These are phyloP conservation scores for Dunaliella primolecta DNA, from an alignment of 139 green algal genomes.

Conservation along the genomic window DNA sequence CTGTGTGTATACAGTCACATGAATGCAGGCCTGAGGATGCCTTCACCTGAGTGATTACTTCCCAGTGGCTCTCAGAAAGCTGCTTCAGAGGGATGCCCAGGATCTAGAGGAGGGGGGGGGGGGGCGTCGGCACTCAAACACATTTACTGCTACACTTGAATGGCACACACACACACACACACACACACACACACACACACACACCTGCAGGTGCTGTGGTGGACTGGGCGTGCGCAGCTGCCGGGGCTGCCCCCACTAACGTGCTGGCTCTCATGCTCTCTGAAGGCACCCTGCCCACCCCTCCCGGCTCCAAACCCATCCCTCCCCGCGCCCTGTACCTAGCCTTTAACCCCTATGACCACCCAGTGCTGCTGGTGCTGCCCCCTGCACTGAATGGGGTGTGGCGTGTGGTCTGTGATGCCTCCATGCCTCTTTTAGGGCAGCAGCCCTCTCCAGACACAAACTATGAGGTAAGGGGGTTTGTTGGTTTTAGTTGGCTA, in stretches of 20 bases:
- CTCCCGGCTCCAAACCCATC: neutral
- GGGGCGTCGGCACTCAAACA: too few relatives aligned
- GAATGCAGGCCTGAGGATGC: too few relatives aligned
- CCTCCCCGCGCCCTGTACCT: neutral
- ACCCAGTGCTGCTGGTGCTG: neutral
- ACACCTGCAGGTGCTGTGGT: conserved; percentile 1
- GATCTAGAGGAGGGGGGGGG: too few relatives aligned
- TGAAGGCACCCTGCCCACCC: neutral
- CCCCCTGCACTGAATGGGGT: neutral
- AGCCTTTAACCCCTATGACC: conserved; percentile 12
- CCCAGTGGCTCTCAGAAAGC: too few relatives aligned
- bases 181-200: neutral
- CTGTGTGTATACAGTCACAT: too few relatives aligned
- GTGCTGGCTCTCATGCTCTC: conserved; percentile 3
- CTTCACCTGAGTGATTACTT: too few relatives aligned
- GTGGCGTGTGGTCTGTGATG: neutral
- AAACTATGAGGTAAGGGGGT: neutral
- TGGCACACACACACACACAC: neutral
- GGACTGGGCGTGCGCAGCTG: neutral
- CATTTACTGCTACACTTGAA: too few relatives aligned
- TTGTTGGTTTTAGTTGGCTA: too few relatives aligned
- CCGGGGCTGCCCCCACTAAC: conserved; percentile 7
- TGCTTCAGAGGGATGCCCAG: too few relatives aligned
- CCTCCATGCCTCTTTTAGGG: neutral
- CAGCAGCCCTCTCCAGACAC: neutral